Evolutionary conservation across 2,329 filamentous ascomycete genomes (phyloP).

Genomic region (Trichoderma koningiopsis): DNA sequence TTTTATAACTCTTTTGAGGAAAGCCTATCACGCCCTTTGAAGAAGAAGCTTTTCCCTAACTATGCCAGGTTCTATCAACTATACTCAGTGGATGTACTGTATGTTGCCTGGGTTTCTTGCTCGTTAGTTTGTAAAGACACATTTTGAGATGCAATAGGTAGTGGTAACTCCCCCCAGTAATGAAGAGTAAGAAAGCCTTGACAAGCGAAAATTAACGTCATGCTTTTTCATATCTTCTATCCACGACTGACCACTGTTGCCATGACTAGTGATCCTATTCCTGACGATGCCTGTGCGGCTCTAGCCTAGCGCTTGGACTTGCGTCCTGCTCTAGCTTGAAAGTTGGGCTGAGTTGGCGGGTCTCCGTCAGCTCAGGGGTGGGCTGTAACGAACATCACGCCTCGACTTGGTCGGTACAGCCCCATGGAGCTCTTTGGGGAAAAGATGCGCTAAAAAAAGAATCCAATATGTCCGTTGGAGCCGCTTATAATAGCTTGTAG

Average conservation of each 20-base stretch:
- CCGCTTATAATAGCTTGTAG: neutral
- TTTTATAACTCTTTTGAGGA: constrained; percentile 4
- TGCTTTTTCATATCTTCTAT: neutral
- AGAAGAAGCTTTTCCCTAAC: neutral
- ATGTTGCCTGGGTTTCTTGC: neutral
- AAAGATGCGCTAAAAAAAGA: constrained; percentile 15
- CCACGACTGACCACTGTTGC: neutral
- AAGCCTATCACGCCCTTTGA: neutral
- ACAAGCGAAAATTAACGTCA: neutral
- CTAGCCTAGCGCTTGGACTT: neutral
- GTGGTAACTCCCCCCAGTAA: neutral
- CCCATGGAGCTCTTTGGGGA: neutral
- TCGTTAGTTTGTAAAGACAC: neutral
- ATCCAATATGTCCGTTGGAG: neutral
- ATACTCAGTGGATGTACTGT: neutral
- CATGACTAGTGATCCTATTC: neutral
- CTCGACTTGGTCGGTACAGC: neutral
- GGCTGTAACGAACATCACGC: neutral
- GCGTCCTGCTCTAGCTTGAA: neutral
- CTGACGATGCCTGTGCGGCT: neutral
- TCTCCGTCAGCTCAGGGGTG: constrained; percentile 16
- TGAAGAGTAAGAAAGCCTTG: neutral
- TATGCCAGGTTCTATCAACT: neutral
- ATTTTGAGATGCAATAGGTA: neutral
- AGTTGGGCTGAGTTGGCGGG: constrained; percentile 17